A percentile compares a stretch with the other conserved stretches of the same genome.
Conservation (phyloP, 2,329 filamentous ascomycete genomes). For the Fonsecaea erecta region DNA sequence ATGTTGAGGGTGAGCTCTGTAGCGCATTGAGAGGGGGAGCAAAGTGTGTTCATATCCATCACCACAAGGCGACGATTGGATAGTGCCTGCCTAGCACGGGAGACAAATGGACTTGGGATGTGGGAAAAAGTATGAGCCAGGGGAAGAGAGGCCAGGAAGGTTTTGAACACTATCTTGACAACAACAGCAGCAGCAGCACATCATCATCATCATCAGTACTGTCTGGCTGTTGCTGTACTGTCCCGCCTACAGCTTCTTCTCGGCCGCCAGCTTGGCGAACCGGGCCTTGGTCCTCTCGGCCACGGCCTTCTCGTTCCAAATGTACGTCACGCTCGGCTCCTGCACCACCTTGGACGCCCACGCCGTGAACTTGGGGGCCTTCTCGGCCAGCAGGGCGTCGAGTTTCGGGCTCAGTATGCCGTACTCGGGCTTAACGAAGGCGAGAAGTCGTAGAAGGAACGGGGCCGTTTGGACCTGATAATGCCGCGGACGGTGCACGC, state of each 20-base stretch:
- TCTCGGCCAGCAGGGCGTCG: slow-evolving; percentile 45
- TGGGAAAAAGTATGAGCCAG: too few relatives aligned
- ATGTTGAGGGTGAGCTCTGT: too few relatives aligned
- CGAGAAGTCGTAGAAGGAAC: slow-evolving; percentile 65
- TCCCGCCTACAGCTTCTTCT: slow-evolving; percentile 13
- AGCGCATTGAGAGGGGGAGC: too few relatives aligned
- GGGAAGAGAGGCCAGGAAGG: too few relatives aligned
- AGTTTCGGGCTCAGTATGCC: slow-evolving; percentile 57
- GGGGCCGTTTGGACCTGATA: slow-evolving; percentile 69
- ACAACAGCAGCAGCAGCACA: not conserved
- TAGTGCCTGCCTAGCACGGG: too few relatives aligned
- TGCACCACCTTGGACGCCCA: slow-evolving; percentile 67
- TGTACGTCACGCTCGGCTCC: slow-evolving; percentile 69
- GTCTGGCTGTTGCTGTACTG: not conserved
- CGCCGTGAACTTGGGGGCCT: slow-evolving; percentile 65
- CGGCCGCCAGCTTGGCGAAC: slow-evolving; percentile 13
- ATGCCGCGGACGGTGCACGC: slow-evolving; percentile 16
- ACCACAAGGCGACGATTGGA: too few relatives aligned
- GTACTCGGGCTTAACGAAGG: slow-evolving; percentile 51
- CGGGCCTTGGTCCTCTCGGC: slow-evolving; percentile 13
- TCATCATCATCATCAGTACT: not conserved
- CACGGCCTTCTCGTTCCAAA: slow-evolving; percentile 53
- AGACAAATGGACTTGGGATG: too few relatives aligned
- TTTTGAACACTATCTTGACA: too few relatives aligned
- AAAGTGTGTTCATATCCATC: too few relatives aligned